Evolutionary conservation across 2,329 filamentous ascomycete species (phyloP), one percentile per base, ranked within the genome.

Genomic region (Tolypocladium capitatum): DNA sequence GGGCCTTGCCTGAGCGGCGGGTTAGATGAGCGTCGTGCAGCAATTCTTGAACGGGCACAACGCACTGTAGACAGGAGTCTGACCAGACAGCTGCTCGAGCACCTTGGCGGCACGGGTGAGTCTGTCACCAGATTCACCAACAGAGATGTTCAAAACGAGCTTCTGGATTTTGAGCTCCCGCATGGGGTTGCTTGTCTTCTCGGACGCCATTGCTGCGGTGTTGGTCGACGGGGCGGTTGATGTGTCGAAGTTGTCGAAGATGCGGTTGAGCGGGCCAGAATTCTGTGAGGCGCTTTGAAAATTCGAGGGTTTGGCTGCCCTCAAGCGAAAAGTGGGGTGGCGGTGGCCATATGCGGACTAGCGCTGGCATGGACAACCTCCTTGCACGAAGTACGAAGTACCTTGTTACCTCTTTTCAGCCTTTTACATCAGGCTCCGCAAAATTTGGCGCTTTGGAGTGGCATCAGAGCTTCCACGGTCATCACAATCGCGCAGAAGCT

Each of bases 101-200:
- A 98, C 92, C 84, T 98, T 98, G 69, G 92, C 92, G 70, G 92
- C 92, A 85, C 92, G 87, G 65, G 92, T 98, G 71, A 98, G 85
- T 84, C 92, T 94, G 79, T 98, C 92, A 87, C 92, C 92, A 84
- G 91, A 97, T 81, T 98, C 92, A 77, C 92, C 92, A 66, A 98
- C 92, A 64, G 87, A 96, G 76, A 96, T 96, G 84, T 96, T 96
- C 71, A 96, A 86, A 74, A 95, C 90, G 73, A 96, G 87, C 81
- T 96, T 96, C 79, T 94, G 88, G 77, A 96, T 92, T 80, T 89
- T 88, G 71, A 97, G 87, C 80, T 98, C 91, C 80, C 90, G 87
- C 92, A 98, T 98, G 78, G 92, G 91, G 83, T 98, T 98, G 72
- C 80, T 77, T 71, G 79, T 72, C 82, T 97, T 96, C 71, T 91